Base-by-base conservation (phyloP, 805 yeast species). In the Wickerhamiella lipophila region DNA sequence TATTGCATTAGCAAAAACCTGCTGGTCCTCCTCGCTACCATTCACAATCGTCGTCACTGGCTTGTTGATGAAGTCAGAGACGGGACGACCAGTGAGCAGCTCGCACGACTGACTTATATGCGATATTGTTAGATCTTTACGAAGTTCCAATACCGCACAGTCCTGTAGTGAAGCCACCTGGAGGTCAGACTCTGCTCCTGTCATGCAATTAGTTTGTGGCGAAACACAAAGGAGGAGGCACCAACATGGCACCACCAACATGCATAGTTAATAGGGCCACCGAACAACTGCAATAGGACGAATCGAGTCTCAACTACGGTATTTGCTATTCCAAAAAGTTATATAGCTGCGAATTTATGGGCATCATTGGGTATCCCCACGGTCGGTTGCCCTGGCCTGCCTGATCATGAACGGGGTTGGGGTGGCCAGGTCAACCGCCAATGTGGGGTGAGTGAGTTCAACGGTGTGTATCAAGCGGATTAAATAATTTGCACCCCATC, bases 91-190 rank as follows among this genome's bases (percentile, higher is more conserved):
- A 8, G 85, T 84, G 6, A 87, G 72, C 7, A 72, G 60, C 54
- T 79, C 81, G 96, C 96, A 89, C 54, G 81, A 76, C 54, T 74
- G 75, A 53, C 89, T 76, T 22, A 87, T 63, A 61, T 82, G 84
- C 48, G 74, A 74, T n/a, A 92, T 79, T 29, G 73, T 76, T 26
- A 96, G 86, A 57, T 80, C 81, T 60, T 86, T 65, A 58, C 81
- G 88, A 52, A 92, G 67, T 64, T 89, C 98, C 65, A 89, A 66
- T 2, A 89, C 80, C 41, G 42, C 48, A 11, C 47, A 44, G 40
- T 44, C 47, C 41, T 44, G 47, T 23, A 44, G 40, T 32, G 47
- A 44, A 29, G 47, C 47, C 19, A 34, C 27, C 40, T 27, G 47
- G 18, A 44, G 47, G 40, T 44, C 47, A 16, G 47, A 35, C 40